Percentiles rank a stretch among this genome's conserved stretches.
Conservation (phyloP, 495 filamentous ascomycete genomes). For the Podospora australis region DNA sequence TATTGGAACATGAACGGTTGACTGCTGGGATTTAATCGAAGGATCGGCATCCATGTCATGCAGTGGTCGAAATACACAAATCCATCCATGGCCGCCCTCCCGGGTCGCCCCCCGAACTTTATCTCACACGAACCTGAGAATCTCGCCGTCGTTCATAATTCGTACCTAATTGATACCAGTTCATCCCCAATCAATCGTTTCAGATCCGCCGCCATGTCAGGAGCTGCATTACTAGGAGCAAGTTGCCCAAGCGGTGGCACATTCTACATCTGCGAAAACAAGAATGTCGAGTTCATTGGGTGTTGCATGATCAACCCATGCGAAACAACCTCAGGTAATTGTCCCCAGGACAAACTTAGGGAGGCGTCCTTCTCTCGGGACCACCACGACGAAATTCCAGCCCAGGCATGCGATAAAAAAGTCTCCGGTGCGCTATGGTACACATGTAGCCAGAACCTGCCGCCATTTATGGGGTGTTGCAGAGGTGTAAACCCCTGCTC, state of each 20-base stretch:
- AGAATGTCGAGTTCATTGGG: constrained; percentile 23
- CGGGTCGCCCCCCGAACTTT: too few species aligned
- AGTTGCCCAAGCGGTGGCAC: constrained; percentile 23
- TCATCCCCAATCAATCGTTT: too few species aligned
- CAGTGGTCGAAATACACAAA: too few species aligned
- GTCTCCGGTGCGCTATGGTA: constrained; percentile 20
- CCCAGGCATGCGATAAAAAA: constrained; percentile 13
- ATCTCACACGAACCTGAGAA: too few species aligned
- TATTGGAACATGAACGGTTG: background rate
- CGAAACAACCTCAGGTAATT: constrained; percentile 17
- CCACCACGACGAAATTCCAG: constrained; percentile 13
- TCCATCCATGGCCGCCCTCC: too few species aligned
- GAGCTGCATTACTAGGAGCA: constrained; percentile 14
- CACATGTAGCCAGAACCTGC: constrained; percentile 20
- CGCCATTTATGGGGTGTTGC: constrained; percentile 33
- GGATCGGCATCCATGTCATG: background rate
- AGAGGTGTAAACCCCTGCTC: constrained; percentile 23
- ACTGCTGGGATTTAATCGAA: background rate
- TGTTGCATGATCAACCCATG: constrained; percentile 32
- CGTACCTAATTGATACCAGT: too few species aligned
- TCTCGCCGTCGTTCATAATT: too few species aligned
- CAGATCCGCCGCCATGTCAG: constrained; percentile 1
- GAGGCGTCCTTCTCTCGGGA: constrained; percentile 18
- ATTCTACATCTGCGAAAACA: constrained; percentile 26
- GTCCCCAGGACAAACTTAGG: constrained; percentile 16